Conservation (phyloP, 2,329 filamentous ascomycete species). For the Esteya vermicola region DNA sequence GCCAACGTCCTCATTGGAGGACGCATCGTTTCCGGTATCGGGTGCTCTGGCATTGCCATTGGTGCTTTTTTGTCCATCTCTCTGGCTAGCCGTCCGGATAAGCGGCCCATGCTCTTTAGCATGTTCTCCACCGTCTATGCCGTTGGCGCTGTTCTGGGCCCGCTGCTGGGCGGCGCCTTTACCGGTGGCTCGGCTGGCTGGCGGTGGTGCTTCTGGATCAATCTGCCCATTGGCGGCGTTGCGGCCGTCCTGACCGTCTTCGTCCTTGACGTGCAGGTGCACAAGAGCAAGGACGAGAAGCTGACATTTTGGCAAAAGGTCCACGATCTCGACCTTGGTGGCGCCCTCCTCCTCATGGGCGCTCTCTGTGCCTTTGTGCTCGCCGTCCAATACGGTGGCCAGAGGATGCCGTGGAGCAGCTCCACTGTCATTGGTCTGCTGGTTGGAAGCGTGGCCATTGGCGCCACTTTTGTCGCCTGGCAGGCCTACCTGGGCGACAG, state of each 20-base stretch:
- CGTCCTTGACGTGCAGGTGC: neutral
- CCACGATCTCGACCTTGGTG: slow-evolving; percentile 3
- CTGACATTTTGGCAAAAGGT: neutral
- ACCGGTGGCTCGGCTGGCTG: slow-evolving; percentile 9
- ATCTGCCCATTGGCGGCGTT: slow-evolving; percentile 14
- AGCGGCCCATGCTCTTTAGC: neutral
- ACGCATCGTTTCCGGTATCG: slow-evolving; percentile 31
- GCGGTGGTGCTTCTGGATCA: slow-evolving; percentile 27
- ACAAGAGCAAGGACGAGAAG: neutral
- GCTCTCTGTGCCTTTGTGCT: slow-evolving; percentile 22
- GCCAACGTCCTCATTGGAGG: slow-evolving; percentile 32
- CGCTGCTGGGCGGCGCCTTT: slow-evolving; percentile 14
- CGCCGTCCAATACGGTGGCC: slow-evolving; percentile 27
- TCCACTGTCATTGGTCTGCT: slow-evolving; percentile 20
- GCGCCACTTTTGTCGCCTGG: slow-evolving; percentile 15
- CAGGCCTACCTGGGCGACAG: slow-evolving; percentile 24
- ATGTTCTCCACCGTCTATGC: slow-evolving; percentile 1
- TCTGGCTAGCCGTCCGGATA: neutral
- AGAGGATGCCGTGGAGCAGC: slow-evolving; percentile 20
- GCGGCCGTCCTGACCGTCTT: neutral
- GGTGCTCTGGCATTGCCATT: slow-evolving; percentile 28
- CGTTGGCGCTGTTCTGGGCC: slow-evolving; percentile 16
- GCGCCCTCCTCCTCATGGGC: slow-evolving; percentile 4
- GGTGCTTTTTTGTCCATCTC: slow-evolving; percentile 28
- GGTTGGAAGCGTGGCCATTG: slow-evolving; percentile 13